Base-by-base conservation (phyloP, 140 eudicot species). In the Bidens hawaiensis region DNA sequence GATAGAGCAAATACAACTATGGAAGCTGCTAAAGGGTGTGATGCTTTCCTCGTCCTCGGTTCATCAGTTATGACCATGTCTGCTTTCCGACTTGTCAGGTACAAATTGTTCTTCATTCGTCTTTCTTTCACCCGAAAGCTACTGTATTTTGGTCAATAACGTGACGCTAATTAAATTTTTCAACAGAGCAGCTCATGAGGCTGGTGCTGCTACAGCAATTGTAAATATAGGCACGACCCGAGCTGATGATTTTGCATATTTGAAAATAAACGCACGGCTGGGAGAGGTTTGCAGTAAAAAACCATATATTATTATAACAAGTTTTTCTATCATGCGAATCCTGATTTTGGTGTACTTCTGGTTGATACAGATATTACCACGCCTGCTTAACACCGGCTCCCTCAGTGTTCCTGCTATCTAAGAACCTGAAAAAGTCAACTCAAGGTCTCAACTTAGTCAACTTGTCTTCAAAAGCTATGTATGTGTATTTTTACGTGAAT, bases 21-120 rank as follows among this genome's bases (percentile, higher is more conserved):
- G 96, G 87, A 84, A 67, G 95, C 96, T 52, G 89, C 93, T 74
- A 83, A 80, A 70, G 75, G 71, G 15, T 87, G 98, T 67, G 98
- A 91, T 78, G 89, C 95, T 52, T 84, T 91, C 67, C 93, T 91
- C 27, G 98, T 87, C 15, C 86, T 91, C 64, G 98, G 98, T 67
- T 91, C 98, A 47, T 91, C 96, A 25, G 78, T 91, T 62, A 87
- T 84, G 96, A 91, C 97, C 62, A 86, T 90, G 95, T 87, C 94
- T 65, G 94, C 97, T 74, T 84, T 87, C 48, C 83, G 94, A 7
- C 96, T 91, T 73, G 85, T 91, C 38, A 78, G 81, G 98, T 91
- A 55, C 50, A 62, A 41, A 38, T 66, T n/a, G 2, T 18, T 12
- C 7, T 49, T 30, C 40, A 42, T 41, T 17, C 24, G 42, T 11